Evolutionary conservation across 1,284 basidiomycete genomes (phyloP), one percentile per base, ranked within the genome.

Genomic region (Naganishia cerealis): DNA sequence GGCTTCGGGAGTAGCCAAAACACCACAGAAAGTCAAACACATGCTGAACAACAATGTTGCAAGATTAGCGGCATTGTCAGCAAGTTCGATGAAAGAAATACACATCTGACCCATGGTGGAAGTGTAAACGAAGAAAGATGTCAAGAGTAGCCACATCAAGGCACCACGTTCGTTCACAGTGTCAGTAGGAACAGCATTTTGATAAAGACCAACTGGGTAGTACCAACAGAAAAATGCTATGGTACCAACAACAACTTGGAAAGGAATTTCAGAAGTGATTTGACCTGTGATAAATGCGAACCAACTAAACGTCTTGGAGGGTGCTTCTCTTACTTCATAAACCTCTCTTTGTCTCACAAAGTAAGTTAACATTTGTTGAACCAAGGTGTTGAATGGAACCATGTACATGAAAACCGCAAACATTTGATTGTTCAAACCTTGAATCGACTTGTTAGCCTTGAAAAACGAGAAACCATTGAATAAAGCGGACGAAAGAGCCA

Each of bases 241-340:
- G 9, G 73, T 75, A 1, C 74, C 78, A 29, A 85, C 84, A 2
- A 87, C 73, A 67, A 89, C 82, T 71, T 88, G 87, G 76, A 75
- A 79, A 1, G 78, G 79, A 38, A 79, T 73, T 72, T 80, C 80
- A 46, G 79, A 81, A 15, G 83, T 52, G 50, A 83, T 77, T 71
- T 79, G 79, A 21, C 74, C 61, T 56, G 76, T 66, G 52, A 81
- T 74, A 26, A 69, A 69, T n/a, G 58, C 57, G 6, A 87, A 83
- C 92, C 92, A 94, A 58, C 86, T 86, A 81, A 92, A 94, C 75
- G 90, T 90, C 74, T 88, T 85, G 72, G 88, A 89, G 0, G 88
- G 84, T 0, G 86, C 84, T 77, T 91, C 90, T 39, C 90, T 85
- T 13, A 86, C 86, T 75, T 90, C 88, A 76, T 89, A 91, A 16